Base-by-base conservation (phyloP, 805 yeast genomes). In the Cyberlindnera petersonii region DNA sequence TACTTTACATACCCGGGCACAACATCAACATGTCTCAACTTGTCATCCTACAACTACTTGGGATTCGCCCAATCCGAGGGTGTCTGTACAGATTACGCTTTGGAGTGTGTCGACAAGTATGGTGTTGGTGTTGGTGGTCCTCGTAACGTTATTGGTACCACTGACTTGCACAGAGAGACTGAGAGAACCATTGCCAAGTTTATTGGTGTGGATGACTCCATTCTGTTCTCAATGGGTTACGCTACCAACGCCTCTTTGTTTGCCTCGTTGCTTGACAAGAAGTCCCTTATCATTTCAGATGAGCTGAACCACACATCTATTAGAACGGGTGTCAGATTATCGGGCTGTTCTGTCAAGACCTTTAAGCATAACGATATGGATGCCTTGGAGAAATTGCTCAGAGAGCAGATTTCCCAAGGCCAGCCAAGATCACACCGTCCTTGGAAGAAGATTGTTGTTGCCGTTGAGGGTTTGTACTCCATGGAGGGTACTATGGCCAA, bases 21-120 rank as follows among this genome's bases (percentile, higher is more conserved):
- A 11, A 73, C 84, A 4, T 74, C 77, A 7, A 82, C 82, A 49
- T 86, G 95, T 59, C 69, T 93, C 48, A 93, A 93, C 59, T 71
- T 93, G 40, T 79, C 95, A 3, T 82, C 95, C 3, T 93, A 93
- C 65, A 93, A 93, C 63, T 93, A 93, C 61, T 72, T 93, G 44
- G 99, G 99, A 1, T 93, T 93, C 65, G 98, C 96, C 17, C 98
- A 93, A 65, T 82, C 95, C 37, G 82, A 79, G 48, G 99, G 99
- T 44, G 72, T 70, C 39, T 93, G 99, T 64, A 87, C 97, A 3
- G 88, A 82, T 44, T 72, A 72, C 36, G 83, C 96, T 8, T 68
- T 84, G 47, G 66, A 73, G 28, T 60, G 76, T 26, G 72, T 86
- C 29, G 67, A 74, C n/a, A 65, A 76, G 33, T 78, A 81, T 53